These are phyloP conservation scores for Komagataella populi DNA, from an alignment of 805 yeast genomes.

Conservation along the genomic window DNA sequence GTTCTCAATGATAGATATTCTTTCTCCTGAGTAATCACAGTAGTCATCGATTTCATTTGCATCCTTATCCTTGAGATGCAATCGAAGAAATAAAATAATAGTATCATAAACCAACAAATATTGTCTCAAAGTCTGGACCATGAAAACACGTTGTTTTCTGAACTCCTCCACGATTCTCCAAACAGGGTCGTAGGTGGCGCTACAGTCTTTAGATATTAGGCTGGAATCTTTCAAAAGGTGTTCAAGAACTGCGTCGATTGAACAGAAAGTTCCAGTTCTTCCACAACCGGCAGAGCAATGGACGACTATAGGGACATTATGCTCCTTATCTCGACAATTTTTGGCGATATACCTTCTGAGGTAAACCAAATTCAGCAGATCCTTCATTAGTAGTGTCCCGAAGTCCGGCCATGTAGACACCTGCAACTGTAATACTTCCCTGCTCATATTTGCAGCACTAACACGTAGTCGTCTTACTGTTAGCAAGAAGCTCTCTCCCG, in stretches of 20 bases:
- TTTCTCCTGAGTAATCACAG: constrained; percentile 2
- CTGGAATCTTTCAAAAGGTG: constrained; percentile 8
- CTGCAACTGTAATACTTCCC: constrained; percentile 60
- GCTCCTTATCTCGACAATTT: not conserved
- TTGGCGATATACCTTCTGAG: constrained; percentile 5
- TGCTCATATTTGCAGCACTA: constrained; percentile 16
- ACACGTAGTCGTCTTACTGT: constrained; percentile 30
- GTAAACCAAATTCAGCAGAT: constrained; percentile 27
- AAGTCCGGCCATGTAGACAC: constrained; percentile 76
- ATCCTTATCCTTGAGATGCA: not conserved
- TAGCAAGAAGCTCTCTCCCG: constrained; percentile 10
- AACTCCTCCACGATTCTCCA: constrained; percentile 31
- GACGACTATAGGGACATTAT: constrained; percentile 43
- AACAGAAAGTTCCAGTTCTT: constrained; percentile 81
- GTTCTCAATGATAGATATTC: constrained; percentile 1
- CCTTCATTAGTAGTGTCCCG: constrained; percentile 44
- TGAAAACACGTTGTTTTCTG: constrained; percentile 37
- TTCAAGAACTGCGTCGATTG: constrained; percentile 48
- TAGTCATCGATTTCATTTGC: not conserved
- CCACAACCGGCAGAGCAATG: constrained; percentile 99
- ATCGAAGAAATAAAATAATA: constrained; percentile 12
- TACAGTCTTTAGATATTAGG: not conserved
- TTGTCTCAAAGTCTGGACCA: constrained; percentile 47
- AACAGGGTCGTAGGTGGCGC: constrained; percentile 24
- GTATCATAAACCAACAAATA: constrained; percentile 36